These are phyloP conservation scores for Capsaspora owczarzaki DNA, from an alignment of 78 protist species.

Conservation along the genomic window DNA sequence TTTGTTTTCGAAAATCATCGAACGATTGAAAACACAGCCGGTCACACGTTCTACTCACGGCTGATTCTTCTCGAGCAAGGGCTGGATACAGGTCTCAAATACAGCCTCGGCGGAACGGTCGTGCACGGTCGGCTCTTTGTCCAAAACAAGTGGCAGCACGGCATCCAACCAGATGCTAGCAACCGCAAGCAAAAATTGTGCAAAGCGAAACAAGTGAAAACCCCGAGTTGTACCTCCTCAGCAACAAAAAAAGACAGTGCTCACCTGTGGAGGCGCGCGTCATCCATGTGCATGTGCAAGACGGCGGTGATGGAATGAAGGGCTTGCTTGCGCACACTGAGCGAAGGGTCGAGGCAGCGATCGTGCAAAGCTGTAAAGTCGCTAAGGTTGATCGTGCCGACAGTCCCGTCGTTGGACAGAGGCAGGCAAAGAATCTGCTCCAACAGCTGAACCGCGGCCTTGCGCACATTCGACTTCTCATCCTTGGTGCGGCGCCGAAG, in stretches of 20 bases:
- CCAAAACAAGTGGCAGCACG: not conserved
- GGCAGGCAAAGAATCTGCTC: too few relatives aligned
- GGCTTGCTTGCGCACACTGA: not conserved
- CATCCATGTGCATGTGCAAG: not conserved
- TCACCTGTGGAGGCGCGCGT: not conserved
- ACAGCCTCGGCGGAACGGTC: not conserved
- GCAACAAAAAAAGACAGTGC: not conserved
- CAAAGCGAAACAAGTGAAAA: not conserved
- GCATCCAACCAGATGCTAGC: not conserved
- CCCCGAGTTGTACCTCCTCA: not conserved
- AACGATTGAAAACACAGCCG: too few relatives aligned
- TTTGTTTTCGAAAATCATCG: too few relatives aligned
- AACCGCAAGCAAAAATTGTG: not conserved
- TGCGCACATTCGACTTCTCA: not conserved
- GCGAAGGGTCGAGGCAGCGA: not conserved
- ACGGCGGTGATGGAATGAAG: not conserved
- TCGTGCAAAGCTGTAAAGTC: too few relatives aligned
- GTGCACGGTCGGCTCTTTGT: not conserved
- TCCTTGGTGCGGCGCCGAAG: not conserved
- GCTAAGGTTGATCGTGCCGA: too few relatives aligned
- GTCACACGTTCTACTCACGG: too few relatives aligned
- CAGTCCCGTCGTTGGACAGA: too few relatives aligned
- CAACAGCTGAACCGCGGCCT: not conserved
- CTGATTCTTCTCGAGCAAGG: too few relatives aligned
- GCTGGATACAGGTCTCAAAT: too few relatives aligned